Evolutionary conservation across 495 filamentous ascomycete genomes (phyloP), one percentile per base, ranked within the genome.

Genomic region (Penicillium ochrochloron): DNA sequence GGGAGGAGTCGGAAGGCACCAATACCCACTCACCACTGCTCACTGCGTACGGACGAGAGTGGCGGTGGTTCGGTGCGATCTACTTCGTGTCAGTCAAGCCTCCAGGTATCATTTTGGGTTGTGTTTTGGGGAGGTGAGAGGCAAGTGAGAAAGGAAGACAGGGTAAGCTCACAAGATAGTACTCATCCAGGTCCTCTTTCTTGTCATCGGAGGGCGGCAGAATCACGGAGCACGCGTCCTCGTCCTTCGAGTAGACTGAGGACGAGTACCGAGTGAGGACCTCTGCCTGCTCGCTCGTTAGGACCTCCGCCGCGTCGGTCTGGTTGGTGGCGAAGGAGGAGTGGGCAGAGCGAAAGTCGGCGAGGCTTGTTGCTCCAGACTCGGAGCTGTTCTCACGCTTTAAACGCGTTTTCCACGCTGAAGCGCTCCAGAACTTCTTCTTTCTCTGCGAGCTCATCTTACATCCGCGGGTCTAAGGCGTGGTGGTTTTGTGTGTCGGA

Each of bases 1-100:
- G 46, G 14, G 67, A 69, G 11, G 63, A 61, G n/a, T 41, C 54
- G 3, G 48, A 11, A 5, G 39, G 17, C n/a, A 39, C 23, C 44
- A 68, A 41, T 10, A 74, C 71, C 78, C 78, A 80, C 10, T 78
- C 77, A 21, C 68, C 61, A n/a, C 68, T 61, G 53, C 73, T 70
- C 33, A 81, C 68, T 8, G 71, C 70, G 65, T 79, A 80, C 0
- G 75, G 70, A 50, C 68, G 67, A 17, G 65, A 37, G 27, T 71
- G 73, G 8, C 58, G 69, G 31, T 54, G 64, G 46, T 58, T 62
- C 11, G 72, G 68, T 11, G 62, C 66, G 64, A 71, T 74, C 60
- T 73, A 29, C 17, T 23, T 35, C 0, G 19, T 19, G 59, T 53
- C 44, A 61, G 46, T 48, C 33, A 39, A 19, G 21, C 3, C 10